A percentile compares a stretch with the other conserved stretches of the same genome.
Evolutionary conservation across 208 protist genomes (phyloP).

Genomic region (Acanthamoeba triangularis): DNA sequence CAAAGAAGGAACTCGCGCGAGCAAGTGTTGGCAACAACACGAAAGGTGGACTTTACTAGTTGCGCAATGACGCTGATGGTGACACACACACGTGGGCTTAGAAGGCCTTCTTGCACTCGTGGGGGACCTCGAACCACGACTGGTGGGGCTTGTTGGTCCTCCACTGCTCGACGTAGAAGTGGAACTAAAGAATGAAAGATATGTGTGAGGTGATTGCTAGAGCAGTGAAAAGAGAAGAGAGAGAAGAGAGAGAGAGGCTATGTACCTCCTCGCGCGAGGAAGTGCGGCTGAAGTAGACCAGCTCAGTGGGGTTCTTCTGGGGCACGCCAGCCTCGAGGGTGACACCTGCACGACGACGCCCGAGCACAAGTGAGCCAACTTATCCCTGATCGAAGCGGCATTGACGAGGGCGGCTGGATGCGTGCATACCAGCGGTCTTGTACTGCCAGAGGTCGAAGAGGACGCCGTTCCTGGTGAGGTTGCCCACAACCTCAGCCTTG

Average conservation of each 20-base stretch:
- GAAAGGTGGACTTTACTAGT: too few species aligned
- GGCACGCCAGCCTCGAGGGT: conserved; percentile 34
- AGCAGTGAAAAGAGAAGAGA: too few species aligned
- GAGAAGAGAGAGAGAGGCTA: too few species aligned
- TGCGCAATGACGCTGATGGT: too few species aligned
- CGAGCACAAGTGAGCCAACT: neutral
- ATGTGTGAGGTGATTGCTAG: too few species aligned
- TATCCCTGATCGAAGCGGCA: neutral
- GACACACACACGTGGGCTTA: neutral
- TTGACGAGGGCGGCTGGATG: neutral
- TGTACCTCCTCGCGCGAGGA: neutral
- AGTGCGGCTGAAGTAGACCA: conserved; percentile 23
- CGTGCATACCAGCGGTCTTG: conserved; percentile 15
- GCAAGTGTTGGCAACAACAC: too few species aligned
- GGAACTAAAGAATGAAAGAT: neutral
- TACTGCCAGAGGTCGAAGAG: conserved; percentile 33
- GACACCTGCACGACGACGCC: neutral
- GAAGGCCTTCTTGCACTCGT: neutral
- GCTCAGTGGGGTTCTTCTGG: conserved; percentile 28
- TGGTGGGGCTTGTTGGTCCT: conserved; percentile 12
- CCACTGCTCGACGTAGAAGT: conserved; percentile 20
- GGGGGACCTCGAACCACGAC: conserved; percentile 30
- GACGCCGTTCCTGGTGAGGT: conserved; percentile 28
- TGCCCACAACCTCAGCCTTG: neutral
- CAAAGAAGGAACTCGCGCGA: too few species aligned